These are phyloP conservation scores for Physcia stellaris DNA, from an alignment of 495 filamentous ascomycete species.

Conservation along the genomic window DNA sequence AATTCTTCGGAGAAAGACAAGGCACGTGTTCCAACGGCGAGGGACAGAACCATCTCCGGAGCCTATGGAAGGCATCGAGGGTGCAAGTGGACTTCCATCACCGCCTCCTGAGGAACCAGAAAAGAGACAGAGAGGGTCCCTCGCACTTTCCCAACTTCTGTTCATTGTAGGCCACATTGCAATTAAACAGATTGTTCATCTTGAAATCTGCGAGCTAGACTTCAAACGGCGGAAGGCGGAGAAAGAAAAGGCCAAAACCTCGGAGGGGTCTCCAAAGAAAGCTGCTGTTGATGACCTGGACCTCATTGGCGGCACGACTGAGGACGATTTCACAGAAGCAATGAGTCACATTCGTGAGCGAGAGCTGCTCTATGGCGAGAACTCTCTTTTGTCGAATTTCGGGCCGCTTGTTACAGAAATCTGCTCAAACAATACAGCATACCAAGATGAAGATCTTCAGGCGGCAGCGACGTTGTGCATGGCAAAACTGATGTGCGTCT, in stretches of 20 bases:
- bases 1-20: conserved; percentile 77
- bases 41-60: conserved; percentile 21
- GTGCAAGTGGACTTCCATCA: conserved; percentile 22
- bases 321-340: conserved; percentile 96
- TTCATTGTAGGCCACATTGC: conserved; percentile 95
- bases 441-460: conserved; percentile 76
- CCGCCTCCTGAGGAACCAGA: conserved; percentile 20
- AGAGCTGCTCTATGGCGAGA: conserved; percentile 78
- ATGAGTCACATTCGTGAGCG: conserved; percentile 90
- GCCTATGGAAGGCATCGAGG: conserved; percentile 19
- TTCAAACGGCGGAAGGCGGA: conserved; percentile 95
- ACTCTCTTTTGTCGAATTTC: conserved; percentile 76
- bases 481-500: conserved; percentile 96
- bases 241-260: conserved; percentile 69
- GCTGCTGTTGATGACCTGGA: conserved; percentile 48
- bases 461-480: conserved; percentile 91
- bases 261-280: conserved; percentile 26
- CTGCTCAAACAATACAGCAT: conserved; percentile 83
- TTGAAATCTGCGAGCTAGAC: conserved; percentile 93
- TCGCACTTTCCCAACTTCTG: conserved; percentile 76
- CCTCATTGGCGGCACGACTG: conserved; percentile 89
- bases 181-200: conserved; percentile 98
- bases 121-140: conserved; percentile 44
- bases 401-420: conserved; percentile 86
- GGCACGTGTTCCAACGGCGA: conserved; percentile 50